Base-by-base conservation (phyloP, 257 asterid genomes). In the Eustoma russellianum region DNA sequence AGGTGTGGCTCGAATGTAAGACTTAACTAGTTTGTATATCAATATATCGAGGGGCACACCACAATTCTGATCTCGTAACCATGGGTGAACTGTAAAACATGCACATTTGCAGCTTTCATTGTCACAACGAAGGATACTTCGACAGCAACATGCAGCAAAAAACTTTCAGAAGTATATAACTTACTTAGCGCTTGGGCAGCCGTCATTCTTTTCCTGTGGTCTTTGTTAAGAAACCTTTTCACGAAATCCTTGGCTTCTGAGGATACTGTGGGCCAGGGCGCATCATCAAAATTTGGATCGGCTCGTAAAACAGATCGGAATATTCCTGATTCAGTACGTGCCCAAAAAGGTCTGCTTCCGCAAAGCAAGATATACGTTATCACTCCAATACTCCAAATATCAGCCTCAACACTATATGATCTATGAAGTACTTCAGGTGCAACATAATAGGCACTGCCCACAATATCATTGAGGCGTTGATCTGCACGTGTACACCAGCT, bases 261-360 rank as follows among this genome's bases (percentile, higher is more conserved):
- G 2, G 96, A 77, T 6, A 91, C 92, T 5, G 79, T 58, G 3
- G 96, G 94, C 98, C 98, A 91, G 13, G 98, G 98, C 1, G 92
- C 71, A 55, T 84, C 98, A 56, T 78, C 76, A 68, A 87, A 87
- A 70, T 91, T 91, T 64, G 98, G 98, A 77, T 91, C 98, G 46
- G 98, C 96, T 61, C 98, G 75, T 33, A 86, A 74, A 53, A 90
- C 98, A 0, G 98, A 90, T 30, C 98, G 98, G 24, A 91, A 91
- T 40, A 91, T 91, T 50, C 98, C 98, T 0, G 98, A 91, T 70
- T 91, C 98, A 3, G 98, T 87, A 60, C 96, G 96, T 18, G 98
- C 98, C 96, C 95, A 91, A 56, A 91, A 91, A 53, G 98, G 98
- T 47, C 98, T 79, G 78, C 96, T 87, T 69, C 98, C 98, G 71